phyloP scores from a whole-genome alignment of 768 basidiomycete species.

The Boletus sensibilis region DNA sequence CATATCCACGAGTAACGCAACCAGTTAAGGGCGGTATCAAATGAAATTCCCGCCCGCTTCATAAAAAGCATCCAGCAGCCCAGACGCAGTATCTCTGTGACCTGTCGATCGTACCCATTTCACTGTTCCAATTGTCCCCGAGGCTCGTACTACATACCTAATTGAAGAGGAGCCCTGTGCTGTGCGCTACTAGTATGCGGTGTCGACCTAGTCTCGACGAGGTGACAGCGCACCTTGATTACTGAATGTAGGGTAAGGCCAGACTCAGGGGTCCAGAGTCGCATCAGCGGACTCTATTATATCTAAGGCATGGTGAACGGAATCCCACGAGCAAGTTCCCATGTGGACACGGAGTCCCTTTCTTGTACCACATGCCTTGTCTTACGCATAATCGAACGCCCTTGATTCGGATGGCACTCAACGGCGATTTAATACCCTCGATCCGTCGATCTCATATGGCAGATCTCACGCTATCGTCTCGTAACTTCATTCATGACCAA shows the following conservation, averaged over 20 bases:
- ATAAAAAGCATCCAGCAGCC: background rate
- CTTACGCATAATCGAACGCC: too few relatives aligned
- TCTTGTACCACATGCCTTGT: background rate
- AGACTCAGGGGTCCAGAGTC: background rate
- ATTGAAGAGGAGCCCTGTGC: background rate
- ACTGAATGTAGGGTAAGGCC: background rate
- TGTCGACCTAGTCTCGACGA: background rate
- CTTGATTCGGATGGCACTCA: background rate
- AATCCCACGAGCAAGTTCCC: background rate
- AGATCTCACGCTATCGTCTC: background rate
- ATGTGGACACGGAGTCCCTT: too few relatives aligned
- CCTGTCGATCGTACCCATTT: background rate
- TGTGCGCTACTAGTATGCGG: background rate
- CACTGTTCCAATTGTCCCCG: background rate
- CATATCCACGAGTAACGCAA: background rate
- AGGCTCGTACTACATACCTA: background rate
- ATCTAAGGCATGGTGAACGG: background rate
- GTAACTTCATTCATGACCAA: background rate
- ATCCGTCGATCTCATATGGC: background rate
- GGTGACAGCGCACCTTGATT: background rate
- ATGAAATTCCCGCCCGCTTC: constrained; percentile 2
- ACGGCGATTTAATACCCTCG: background rate
- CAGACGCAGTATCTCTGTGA: background rate
- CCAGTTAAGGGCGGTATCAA: background rate
- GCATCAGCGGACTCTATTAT: background rate